phyloP scores from a whole-genome alignment of 768 basidiomycete genomes.

The Phaffia australis region DNA sequence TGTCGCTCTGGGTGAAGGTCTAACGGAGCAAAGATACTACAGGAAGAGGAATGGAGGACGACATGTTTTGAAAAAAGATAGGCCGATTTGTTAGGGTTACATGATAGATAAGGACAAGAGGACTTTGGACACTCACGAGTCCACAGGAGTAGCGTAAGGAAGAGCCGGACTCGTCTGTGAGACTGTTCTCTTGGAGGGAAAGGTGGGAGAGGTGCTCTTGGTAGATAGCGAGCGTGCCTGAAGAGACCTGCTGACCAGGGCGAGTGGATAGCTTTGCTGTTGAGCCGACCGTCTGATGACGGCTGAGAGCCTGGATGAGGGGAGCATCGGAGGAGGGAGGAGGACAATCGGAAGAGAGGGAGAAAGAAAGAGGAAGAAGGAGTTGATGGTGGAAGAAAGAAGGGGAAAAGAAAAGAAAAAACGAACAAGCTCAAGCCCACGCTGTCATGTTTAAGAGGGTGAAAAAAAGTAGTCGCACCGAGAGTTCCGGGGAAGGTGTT shows the following conservation, averaged over 20 bases:
- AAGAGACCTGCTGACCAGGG: too few relatives aligned
- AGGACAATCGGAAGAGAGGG: too few relatives aligned
- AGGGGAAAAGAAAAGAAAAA: neutral
- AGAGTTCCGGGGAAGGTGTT: neutral
- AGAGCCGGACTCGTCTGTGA: neutral
- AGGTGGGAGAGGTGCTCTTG: too few relatives aligned
- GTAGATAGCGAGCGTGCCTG: too few relatives aligned
- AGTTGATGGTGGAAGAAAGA: neutral
- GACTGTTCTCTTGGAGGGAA: too few relatives aligned
- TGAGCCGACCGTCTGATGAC: too few relatives aligned
- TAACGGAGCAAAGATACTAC: conserved; percentile 58
- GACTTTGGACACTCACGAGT: conserved; percentile 15
- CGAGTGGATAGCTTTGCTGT: too few relatives aligned
- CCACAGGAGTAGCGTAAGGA: conserved; percentile 7
- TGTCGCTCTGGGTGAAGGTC: conserved; percentile 86
- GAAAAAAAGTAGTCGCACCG: neutral
- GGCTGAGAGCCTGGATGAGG: too few relatives aligned
- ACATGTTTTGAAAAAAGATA: neutral
- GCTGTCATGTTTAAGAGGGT: too few relatives aligned
- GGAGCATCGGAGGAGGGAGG: neutral
- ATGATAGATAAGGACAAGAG: neutral
- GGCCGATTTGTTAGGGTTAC: neutral
- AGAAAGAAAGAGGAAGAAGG: neutral
- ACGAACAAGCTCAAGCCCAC: neutral
- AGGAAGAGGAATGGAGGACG: neutral